Evolutionary conservation across 371 early-diverging fungal species (phyloP), one percentile per base, ranked within the genome.

Genomic region (Dinochytrium kinnereticum): DNA sequence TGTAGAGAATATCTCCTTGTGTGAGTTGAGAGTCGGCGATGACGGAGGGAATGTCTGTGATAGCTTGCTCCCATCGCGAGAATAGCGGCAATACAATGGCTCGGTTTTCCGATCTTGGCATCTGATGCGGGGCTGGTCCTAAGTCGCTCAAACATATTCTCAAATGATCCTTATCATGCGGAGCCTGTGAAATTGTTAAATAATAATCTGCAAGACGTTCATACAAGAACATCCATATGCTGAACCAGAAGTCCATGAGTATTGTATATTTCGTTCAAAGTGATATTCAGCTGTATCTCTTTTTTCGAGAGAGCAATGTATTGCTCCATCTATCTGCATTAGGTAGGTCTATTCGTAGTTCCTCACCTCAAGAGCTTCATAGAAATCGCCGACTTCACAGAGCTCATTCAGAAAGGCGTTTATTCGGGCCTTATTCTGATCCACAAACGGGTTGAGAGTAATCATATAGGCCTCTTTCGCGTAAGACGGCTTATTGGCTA

Each of bases 311-410:
- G 81, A 0, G 96, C 95, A 85, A 96, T 92, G 77, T 96, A 96
- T 82, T 96, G 96, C 80, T 97, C 96, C 95, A 96, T 97, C 88
- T 89, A 51, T 50, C 53, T 55, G 1, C 51, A 51, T 28, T 17
- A 77, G 28, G 40, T 17, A 13, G 36, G 1, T 0, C 44, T 15
- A 55, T 36, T 2, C 59, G 44, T 28, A 38, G 5, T 2, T 39
- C 26, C 68, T 15, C 77, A 88, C 90, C 87, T 96, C 97, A 76
- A 97, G 79, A 33, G 90, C 87, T 76, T 97, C 96, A 79, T 95
- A 95, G 84, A 97, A 97, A 76, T 97, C 98, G 57, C 91, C 90
- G 1, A 97, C 95, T 87, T 96, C 96, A 78, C 96, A 96, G 38
- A 97, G 83, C 39, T 95, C 94, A 74, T 91, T 91, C 53, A 97